phyloP scores from a whole-genome alignment of 805 yeast species.

The Zygotorulaspora florentina region DNA sequence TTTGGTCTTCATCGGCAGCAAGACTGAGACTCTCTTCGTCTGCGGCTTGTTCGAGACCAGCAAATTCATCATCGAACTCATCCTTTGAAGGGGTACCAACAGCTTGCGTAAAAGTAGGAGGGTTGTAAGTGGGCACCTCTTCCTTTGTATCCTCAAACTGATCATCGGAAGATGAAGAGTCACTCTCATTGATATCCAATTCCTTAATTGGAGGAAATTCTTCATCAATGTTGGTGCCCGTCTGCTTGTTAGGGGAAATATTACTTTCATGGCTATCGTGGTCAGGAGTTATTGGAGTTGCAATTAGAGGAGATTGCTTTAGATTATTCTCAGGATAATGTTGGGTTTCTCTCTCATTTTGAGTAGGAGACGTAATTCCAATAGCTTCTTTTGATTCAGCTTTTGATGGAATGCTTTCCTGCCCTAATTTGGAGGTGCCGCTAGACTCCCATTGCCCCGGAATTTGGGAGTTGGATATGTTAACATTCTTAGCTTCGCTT shows the following conservation, averaged over 20 bases:
- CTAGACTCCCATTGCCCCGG: slow-evolving; percentile 27
- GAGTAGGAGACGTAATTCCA: background rate
- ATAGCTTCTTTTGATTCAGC: background rate
- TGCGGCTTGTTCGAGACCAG: slow-evolving; percentile 43
- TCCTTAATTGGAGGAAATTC: slow-evolving; percentile 65
- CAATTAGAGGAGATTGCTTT: background rate
- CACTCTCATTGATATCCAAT: slow-evolving; percentile 49
- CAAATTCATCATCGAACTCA: slow-evolving; percentile 42
- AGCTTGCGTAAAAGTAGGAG: slow-evolving; percentile 5
- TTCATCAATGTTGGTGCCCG: slow-evolving; percentile 13
- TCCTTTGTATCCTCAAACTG: slow-evolving; percentile 37
- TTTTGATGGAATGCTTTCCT: slow-evolving; percentile 3
- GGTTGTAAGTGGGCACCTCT: slow-evolving; percentile 8
- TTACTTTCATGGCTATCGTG: background rate
- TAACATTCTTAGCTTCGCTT: slow-evolving; percentile 29
- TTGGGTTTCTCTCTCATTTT: background rate
- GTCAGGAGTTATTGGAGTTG: background rate
- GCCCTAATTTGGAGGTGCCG: slow-evolving; percentile 22
- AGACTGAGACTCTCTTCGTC: slow-evolving; percentile 35
- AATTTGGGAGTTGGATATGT: slow-evolving; percentile 14
- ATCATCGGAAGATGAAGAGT: slow-evolving; percentile 42
- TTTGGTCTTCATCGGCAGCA: slow-evolving; percentile 26
- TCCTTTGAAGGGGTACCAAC: slow-evolving; percentile 16
- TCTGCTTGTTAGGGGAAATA: slow-evolving; percentile 4
- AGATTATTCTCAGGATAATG: background rate